Evolutionary conservation across 495 filamentous ascomycete genomes (phyloP), one percentile per base, ranked within the genome.

Genomic region (Friedmanniomyces simplex): DNA sequence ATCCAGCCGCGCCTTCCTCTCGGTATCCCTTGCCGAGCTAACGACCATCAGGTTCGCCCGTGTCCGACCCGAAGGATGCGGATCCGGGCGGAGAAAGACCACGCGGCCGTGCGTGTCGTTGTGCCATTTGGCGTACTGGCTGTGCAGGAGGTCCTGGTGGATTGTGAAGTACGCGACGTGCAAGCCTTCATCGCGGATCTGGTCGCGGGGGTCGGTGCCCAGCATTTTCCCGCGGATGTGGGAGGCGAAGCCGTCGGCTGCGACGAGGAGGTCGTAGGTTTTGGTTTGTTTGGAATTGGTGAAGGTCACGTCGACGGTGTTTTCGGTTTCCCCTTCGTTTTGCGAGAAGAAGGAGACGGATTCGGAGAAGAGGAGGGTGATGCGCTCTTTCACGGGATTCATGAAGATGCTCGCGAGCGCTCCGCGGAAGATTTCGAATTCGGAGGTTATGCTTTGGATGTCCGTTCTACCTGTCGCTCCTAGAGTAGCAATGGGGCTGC

Each of bases 161-260:
- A 63, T 65, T 10, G 62, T 68, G 49, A 68, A 67, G 53, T 60
- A 68, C 2, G 64, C 62, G 24, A 59, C 49, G 45, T 67, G 66
- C 39, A 62, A 43, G 25, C 64, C 67, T 11, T 60, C 37, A 22
- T 62, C 46, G 21, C 50, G 21, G 20, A 58, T 13, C 11, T 60
- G 28, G n/a, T 64, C 51, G 11, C 47, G 45, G 1, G 55, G 47
- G 24, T 50, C 21, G 26, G 20, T 5, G 10, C 52, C 56, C 1
- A 64, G 54, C 11, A 69, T 60, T n/a, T 64, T 50, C 0, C 42
- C 20, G 5, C 67, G 63, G 7, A 58, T 62, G 36, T 32, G 43
- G 4, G 62, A 67, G 18, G 28, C 37, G 42, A 61, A 41, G 20
- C 67, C 67, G 53, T 69, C 67, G 26, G 64, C 65, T 4, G 49